These are phyloP conservation scores for Yamagishiella unicocca DNA, from an alignment of 139 green algal species.

Conservation along the genomic window DNA sequence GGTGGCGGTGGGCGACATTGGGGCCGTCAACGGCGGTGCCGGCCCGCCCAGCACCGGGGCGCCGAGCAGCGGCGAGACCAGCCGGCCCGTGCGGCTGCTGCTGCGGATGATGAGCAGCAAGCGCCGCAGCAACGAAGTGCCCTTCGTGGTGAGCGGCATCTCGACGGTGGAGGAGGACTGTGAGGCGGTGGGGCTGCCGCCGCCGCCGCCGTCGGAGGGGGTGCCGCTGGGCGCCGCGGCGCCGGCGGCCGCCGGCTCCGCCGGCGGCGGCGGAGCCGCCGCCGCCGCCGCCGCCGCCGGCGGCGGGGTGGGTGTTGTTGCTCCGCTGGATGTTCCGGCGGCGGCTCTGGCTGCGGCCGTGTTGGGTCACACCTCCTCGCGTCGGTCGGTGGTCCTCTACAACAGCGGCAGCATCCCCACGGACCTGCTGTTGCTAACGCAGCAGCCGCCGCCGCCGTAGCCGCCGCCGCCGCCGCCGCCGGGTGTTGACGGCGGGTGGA, in stretches of 20 bases:
- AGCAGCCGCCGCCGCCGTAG: neutral
- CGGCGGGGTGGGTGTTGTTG: neutral
- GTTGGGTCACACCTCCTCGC: constrained; percentile 20
- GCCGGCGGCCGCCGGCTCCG: neutral
- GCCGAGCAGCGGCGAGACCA: neutral
- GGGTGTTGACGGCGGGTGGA: neutral
- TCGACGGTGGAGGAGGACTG: constrained; percentile 26
- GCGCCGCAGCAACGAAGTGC: constrained; percentile 7
- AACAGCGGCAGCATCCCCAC: too few relatives aligned
- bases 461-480: neutral
- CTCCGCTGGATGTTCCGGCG: neutral
- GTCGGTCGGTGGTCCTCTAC: constrained; percentile 8
- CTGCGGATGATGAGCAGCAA: constrained; percentile 36
- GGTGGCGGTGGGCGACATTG: neutral
- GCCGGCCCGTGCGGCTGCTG: neutral
- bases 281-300: neutral
- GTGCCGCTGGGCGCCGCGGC: neutral
- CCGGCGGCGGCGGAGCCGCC: neutral
- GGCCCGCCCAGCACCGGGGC: neutral
- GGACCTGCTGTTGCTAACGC: too few relatives aligned
- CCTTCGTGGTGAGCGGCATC: neutral
- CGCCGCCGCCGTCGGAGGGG: neutral
- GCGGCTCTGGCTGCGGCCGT: constrained; percentile 8
- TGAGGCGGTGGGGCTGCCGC: neutral
- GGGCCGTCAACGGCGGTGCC: neutral